Conservation (phyloP, 2,329 filamentous ascomycete genomes). For the Emericellopsis atlantica region DNA sequence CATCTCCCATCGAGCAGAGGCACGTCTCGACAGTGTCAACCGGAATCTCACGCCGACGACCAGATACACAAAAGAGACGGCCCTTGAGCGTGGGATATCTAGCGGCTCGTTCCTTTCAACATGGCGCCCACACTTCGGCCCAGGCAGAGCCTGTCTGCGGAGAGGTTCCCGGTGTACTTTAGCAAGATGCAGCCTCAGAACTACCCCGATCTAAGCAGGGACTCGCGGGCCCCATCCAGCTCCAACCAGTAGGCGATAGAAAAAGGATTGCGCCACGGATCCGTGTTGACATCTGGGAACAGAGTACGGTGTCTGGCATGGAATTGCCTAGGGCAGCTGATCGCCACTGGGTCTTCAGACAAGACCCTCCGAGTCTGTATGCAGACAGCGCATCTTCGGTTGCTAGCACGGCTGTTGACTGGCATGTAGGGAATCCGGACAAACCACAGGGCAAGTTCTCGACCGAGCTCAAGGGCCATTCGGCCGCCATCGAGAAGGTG, state of each 20-base stretch:
- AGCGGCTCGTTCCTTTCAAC: not conserved
- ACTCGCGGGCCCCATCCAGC: not conserved
- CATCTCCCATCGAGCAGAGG: too few relatives aligned
- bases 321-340: constrained; percentile 73
- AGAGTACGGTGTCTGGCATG: constrained; percentile 74
- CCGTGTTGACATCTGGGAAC: not conserved
- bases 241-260: constrained; percentile 8
- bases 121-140: constrained; percentile 30
- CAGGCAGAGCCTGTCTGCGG: constrained; percentile 50
- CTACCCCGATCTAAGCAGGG: constrained; percentile 31
- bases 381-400: constrained; percentile 12
- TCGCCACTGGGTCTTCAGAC: constrained; percentile 69
- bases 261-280: not conserved
- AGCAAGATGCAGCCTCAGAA: constrained; percentile 56
- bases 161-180: constrained; percentile 57
- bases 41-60: too few relatives aligned
- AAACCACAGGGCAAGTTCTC: constrained; percentile 61
- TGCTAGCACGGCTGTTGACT: not conserved
- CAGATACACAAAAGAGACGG: too few relatives aligned
- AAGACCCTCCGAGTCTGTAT: constrained; percentile 61
- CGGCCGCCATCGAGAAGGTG: constrained; percentile 57
- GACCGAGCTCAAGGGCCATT: constrained; percentile 60
- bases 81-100: too few relatives aligned
- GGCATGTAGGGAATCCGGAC: constrained; percentile 55
- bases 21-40: too few relatives aligned